Base-by-base conservation (phyloP, 2,329 filamentous ascomycete species). In the Penicillium sp. region DNA sequence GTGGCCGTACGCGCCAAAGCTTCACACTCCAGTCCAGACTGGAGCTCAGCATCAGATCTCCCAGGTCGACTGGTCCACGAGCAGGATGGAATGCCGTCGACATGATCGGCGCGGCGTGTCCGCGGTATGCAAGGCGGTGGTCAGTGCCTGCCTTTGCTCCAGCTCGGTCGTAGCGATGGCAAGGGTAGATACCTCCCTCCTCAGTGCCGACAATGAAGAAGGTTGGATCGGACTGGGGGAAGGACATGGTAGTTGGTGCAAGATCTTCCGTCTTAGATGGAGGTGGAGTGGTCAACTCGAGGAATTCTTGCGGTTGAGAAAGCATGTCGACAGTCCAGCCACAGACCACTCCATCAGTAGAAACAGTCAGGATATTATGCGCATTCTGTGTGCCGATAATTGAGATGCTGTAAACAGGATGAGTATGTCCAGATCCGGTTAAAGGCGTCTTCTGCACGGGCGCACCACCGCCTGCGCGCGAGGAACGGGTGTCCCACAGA, bases 291-390 rank as follows among this genome's bases (percentile, higher is more conserved):
- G 89, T 89, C 13, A 99, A 84, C 71, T 96, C 92, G 45, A 99
- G 86, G 58, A 93, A 89, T 80, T 99, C 95, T 78, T 98, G 94
- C 0, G 95, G 95, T 76, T 97, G 92, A 0, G 94, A 92, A 62
- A 99, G 90, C 87, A 99, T 98, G 76, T 99, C 96, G 65, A 97
- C 92, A 58, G 91, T 93, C 95, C 95, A 99, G 52, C 93, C 92
- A 76, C 95, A 99, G 45, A 98, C 92, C 10, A 96, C 92, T 57
- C 95, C 95, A 73, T 99, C 95, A 0, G 95, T 99, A 1, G 93
- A 97, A 75, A 92, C 94, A 37, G 93, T 97, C 70, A 99, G 91
- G 74, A 99, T 97, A 77, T 98, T 99, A 81, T 97, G 97, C 61
- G 95, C 95, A 75, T 99, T 99, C 74, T 98, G 95, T 0, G 96